Base-by-base conservation (phyloP, 75 land plant genomes). In the Pinus tabuliformis region DNA sequence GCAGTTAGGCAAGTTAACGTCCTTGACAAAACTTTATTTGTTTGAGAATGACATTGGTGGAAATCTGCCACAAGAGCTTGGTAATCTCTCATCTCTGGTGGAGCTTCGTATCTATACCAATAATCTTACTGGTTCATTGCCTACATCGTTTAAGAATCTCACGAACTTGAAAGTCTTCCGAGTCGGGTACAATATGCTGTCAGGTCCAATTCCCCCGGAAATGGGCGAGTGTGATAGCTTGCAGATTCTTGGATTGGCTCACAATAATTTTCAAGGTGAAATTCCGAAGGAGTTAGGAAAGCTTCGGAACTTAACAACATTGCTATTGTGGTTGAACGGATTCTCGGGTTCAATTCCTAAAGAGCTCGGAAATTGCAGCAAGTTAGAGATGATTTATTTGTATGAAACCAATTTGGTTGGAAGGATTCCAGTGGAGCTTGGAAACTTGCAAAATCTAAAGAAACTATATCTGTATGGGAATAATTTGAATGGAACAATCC, bases 261-360 rank as follows among this genome's bases (percentile, higher is more conserved):
- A 88, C 59, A 95, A 93, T 70, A 36, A 83, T 3, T 49, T 95
- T 22, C 56, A 75, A 58, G 94, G 98, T 14, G 59, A 72, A 20
- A 70, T 95, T 42, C 98, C 98, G 1, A 73, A 74, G 57, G 85
- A 86, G 28, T 56, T 95, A 18, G 97, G 98, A 21, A 81, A 45
- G 79, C 84, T 95, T 60, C 36, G n/a, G 75, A 84, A 82, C 73
- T 81, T 95, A 75, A 79, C 58, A 12, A 81, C 75, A 21, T 57
- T 95, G 22, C 63, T 88, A 57, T 73, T 92, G 52, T 83, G 84
- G 86, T 78, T 72, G 11, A 95, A 95, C 74, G n/a, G 58, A 5
- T 56, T 95, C 15, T 85, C 87, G 3, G 98, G 98, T 12, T 45
- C 37, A 45, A 82, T 95, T 58, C 97, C 98, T 0, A 77, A 79